These are phyloP conservation scores for Colletotrichum trifolii DNA, from an alignment of 2,329 filamentous ascomycete genomes.

Conservation along the genomic window DNA sequence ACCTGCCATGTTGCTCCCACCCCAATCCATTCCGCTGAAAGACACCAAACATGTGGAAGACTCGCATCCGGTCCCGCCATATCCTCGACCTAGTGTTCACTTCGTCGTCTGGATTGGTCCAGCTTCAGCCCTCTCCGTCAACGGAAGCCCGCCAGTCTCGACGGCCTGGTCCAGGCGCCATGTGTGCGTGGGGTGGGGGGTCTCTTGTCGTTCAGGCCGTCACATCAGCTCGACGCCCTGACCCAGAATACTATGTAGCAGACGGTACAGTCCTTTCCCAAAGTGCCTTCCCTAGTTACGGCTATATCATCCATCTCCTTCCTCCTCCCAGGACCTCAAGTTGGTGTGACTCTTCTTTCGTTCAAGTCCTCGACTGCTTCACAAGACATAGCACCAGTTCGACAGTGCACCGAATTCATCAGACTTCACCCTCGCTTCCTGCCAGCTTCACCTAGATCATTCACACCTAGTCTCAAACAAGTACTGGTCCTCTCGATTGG, in stretches of 20 bases:
- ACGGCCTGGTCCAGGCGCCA: slow-evolving; percentile 9
- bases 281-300: not conserved
- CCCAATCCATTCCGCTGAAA: slow-evolving; percentile 9
- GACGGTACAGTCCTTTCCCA: not conserved
- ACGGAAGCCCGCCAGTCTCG: slow-evolving; percentile 12
- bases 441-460: no score
- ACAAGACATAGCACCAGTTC: no score
- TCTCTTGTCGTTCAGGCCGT: not conserved
- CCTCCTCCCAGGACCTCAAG: not conserved
- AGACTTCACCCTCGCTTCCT: no score
- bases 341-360: not conserved
- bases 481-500: no score
- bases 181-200: not conserved
- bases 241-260: not conserved
- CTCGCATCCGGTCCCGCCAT: slow-evolving; percentile 17
- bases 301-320: slow-evolving; percentile 21
- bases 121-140: slow-evolving; percentile 32
- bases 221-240: not conserved
- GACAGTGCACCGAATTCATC: no score
- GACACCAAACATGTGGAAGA: slow-evolving; percentile 15
- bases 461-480: no score
- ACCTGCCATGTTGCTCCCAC: slow-evolving; percentile 15
- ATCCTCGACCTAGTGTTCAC: not conserved
- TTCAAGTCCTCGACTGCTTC: not conserved
- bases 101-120: slow-evolving; percentile 17